A percentile compares a stretch with the other conserved stretches of the same genome.
Conservation (phyloP, 148 eudicot species). For the Spergularia bocconei region DNA sequence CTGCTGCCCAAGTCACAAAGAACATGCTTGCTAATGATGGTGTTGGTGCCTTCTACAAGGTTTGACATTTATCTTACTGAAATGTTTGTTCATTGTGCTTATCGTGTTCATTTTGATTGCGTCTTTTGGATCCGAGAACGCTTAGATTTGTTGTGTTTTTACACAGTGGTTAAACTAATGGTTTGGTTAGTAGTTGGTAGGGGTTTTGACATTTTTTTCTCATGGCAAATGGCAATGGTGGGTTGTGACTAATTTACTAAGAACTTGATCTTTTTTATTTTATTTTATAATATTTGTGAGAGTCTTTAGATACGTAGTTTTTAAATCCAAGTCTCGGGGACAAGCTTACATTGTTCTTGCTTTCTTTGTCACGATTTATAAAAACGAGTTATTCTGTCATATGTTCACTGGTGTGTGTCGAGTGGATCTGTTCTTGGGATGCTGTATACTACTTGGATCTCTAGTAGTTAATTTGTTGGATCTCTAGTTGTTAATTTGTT, state of each 20-base stretch:
- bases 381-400: too few relatives aligned
- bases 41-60: constrained; percentile 94
- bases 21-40: constrained; percentile 89
- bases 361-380: background rate
- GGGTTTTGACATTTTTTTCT: background rate
- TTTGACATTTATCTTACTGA: constrained; percentile 25
- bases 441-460: constrained; percentile 4
- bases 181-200: background rate
- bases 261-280: background rate
- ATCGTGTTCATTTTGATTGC: background rate
- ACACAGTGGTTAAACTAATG: background rate
- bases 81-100: background rate
- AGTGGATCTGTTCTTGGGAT: background rate
- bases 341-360: background rate
- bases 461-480: background rate
- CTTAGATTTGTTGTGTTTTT: constrained; percentile 5
- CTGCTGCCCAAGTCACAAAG: constrained; percentile 64
- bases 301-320: background rate
- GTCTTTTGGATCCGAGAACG: background rate
- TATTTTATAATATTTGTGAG: too few relatives aligned
- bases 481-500: background rate
- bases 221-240: background rate
- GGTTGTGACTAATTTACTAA: background rate
- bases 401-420: background rate
- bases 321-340: background rate